Conservation (phyloP, 225 moss, liverwort and hornwort genomes). For the Ulota crispa region DNA sequence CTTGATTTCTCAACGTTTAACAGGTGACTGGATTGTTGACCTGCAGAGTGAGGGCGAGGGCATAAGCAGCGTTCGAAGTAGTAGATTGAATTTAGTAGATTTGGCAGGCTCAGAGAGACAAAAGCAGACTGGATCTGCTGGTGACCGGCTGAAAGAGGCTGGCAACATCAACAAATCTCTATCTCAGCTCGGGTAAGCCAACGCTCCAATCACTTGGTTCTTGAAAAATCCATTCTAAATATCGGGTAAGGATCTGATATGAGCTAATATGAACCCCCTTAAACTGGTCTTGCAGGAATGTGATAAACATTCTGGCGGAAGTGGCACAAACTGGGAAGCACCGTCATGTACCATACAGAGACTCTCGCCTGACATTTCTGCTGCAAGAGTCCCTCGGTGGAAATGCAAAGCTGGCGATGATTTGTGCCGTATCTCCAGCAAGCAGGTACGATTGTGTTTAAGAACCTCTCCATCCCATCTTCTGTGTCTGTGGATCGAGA, state of each 20-base stretch:
- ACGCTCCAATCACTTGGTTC: not conserved
- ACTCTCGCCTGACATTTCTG: conserved; percentile 90
- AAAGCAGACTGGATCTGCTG: conserved; percentile 92
- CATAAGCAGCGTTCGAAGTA: conserved; percentile 75
- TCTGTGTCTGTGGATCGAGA: not conserved
- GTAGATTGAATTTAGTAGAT: conserved; percentile 89
- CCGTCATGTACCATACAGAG: conserved; percentile 90
- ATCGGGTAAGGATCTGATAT: not conserved
- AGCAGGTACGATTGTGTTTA: conserved; percentile 55
- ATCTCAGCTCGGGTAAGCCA: conserved; percentile 83
- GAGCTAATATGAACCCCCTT: not conserved
- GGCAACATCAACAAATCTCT: conserved; percentile 97
- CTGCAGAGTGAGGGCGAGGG: conserved; percentile 91
- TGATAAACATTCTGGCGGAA: conserved; percentile 64
- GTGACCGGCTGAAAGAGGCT: conserved; percentile 95
- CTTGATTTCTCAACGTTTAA: not conserved
- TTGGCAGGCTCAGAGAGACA: conserved; percentile 98
- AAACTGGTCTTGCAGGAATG: conserved; percentile 41
- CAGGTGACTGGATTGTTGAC: conserved; percentile 31
- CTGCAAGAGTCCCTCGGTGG: conserved; percentile 97
- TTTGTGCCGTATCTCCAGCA: conserved; percentile 92
- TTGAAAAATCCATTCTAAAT: not conserved
- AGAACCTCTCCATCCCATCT: too few relatives aligned
- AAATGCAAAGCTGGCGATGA: conserved; percentile 90
- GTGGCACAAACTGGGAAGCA: conserved; percentile 79